These are phyloP conservation scores for Amanita rimosa DNA, from an alignment of 768 basidiomycete genomes.

Conservation along the genomic window DNA sequence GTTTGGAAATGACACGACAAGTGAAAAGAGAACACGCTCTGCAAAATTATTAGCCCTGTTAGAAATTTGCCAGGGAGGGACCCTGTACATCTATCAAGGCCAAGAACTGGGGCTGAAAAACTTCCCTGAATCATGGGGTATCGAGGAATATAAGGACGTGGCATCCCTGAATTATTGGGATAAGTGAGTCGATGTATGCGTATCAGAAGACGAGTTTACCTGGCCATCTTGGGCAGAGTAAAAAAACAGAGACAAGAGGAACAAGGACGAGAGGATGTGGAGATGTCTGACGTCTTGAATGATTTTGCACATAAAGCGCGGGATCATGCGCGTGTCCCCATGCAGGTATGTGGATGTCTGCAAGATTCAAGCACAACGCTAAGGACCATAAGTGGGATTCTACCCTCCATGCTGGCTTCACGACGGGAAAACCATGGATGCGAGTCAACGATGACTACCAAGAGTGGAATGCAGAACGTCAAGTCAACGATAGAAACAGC, in stretches of 20 bases:
- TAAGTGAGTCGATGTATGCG: constrained; percentile 25
- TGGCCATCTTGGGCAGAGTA: constrained; percentile 19
- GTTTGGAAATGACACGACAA: constrained; percentile 46
- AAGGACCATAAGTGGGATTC: constrained; percentile 39
- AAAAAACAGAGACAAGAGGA: constrained; percentile 24
- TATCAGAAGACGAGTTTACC: not conserved
- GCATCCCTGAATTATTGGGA: constrained; percentile 50
- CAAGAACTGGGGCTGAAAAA: constrained; percentile 63
- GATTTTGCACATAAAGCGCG: constrained; percentile 51
- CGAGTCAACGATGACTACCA: constrained; percentile 56
- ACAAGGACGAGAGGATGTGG: constrained; percentile 27
- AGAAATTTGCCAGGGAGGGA: constrained; percentile 51
- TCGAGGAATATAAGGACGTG: constrained; percentile 67
- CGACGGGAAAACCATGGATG: constrained; percentile 62
- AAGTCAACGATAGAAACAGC: constrained; percentile 37
- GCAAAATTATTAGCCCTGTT: constrained; percentile 57
- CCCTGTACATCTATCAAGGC: constrained; percentile 66
- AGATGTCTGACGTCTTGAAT: constrained; percentile 53
- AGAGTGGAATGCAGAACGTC: constrained; percentile 43
- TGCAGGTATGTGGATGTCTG: constrained; percentile 35
- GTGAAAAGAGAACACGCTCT: constrained; percentile 42
- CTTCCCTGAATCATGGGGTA: constrained; percentile 49
- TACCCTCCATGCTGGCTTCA: constrained; percentile 49
- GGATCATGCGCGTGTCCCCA: constrained; percentile 60
- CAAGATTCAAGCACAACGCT: not conserved